Evolutionary conservation across 1,139 yeast species (phyloP).

Genomic region (Wickerhamomyces sp.): DNA sequence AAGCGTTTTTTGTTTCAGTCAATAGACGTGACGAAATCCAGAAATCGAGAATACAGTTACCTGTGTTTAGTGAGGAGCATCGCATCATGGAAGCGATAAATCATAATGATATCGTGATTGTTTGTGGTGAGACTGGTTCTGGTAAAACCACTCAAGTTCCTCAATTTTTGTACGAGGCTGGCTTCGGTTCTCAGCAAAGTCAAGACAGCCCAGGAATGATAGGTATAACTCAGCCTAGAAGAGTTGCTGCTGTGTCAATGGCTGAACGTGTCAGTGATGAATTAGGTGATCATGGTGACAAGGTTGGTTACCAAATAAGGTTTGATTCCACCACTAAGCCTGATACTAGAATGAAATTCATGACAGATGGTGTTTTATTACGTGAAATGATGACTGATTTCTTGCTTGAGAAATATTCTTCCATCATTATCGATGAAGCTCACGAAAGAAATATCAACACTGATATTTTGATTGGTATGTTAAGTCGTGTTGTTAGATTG

Average conservation of each 20-base stretch:
- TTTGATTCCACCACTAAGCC: slow-evolving; percentile 73
- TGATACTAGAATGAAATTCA: slow-evolving; percentile 82
- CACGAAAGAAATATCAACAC: slow-evolving; percentile 96
- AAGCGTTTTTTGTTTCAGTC: slow-evolving; percentile 67
- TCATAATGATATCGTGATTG: slow-evolving; percentile 84
- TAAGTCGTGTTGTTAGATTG: slow-evolving; percentile 78
- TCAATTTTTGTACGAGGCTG: slow-evolving; percentile 79
- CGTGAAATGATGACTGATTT: slow-evolving; percentile 92
- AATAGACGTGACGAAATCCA: slow-evolving; percentile 64
- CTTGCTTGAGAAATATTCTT: slow-evolving; percentile 73
- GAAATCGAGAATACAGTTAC: slow-evolving; percentile 62
- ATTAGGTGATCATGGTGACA: slow-evolving; percentile 69
- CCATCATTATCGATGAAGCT: slow-evolving; percentile 91
- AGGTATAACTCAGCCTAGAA: slow-evolving; percentile 94
- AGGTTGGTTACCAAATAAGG: slow-evolving; percentile 88
- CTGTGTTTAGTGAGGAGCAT: slow-evolving; percentile 91
- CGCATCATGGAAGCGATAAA: slow-evolving; percentile 93
- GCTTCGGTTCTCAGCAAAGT: slow-evolving; percentile 65
- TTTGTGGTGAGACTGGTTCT: slow-evolving; percentile 92
- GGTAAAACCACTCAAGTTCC: slow-evolving; percentile 82
- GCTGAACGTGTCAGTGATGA: slow-evolving; percentile 84
- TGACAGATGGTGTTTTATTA: slow-evolving; percentile 97
- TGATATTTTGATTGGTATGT: slow-evolving; percentile 91
- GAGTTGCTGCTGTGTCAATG: slow-evolving; percentile 99
- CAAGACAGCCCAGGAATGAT: slow-evolving; percentile 80